Conservation (phyloP, 148 eudicot species). For the Drosera capensis region DNA sequence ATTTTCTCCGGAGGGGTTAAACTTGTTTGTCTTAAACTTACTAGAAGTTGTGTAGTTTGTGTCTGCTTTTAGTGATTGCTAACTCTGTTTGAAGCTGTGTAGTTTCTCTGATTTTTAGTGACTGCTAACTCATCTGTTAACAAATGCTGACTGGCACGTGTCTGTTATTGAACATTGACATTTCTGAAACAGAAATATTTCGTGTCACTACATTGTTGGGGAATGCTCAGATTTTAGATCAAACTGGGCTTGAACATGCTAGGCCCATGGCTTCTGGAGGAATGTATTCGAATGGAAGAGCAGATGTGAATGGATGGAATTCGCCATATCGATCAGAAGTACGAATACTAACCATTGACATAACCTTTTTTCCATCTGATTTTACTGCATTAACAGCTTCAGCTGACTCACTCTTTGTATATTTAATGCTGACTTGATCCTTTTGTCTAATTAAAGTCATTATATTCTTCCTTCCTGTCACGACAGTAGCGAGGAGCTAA, state of each 20-base stretch:
- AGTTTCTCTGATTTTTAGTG: conserved; percentile 37
- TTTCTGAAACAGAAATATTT: conserved; percentile 97
- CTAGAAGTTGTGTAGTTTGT: not conserved
- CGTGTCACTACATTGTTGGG: conserved; percentile 98
- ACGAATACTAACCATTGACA: conserved; percentile 99
- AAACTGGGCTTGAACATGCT: conserved; percentile 94
- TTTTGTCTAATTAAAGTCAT: conserved; percentile 20
- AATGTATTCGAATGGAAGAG: conserved; percentile 80
- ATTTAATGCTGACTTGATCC: conserved; percentile 40
- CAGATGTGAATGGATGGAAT: conserved; percentile 94
- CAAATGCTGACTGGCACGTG: conserved; percentile 92
- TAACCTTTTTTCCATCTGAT: conserved; percentile 60
- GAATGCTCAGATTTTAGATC: conserved; percentile 98
- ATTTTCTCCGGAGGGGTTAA: not conserved
- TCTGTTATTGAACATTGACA: conserved; percentile 94
- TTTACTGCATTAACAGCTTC: conserved; percentile 39
- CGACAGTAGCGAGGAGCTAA: conserved; percentile 67
- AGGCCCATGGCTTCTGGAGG: conserved; percentile 98
- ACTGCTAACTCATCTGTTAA: conserved; percentile 46
- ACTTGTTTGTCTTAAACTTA: not conserved
- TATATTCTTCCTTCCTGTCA: conserved; percentile 24
- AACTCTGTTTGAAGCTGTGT: conserved; percentile 15
- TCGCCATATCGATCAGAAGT: conserved; percentile 97
- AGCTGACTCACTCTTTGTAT: conserved; percentile 32
- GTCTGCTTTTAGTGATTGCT: too few species aligned